These are phyloP conservation scores for Apophysomyces ossiformis DNA, from an alignment of 371 early-diverging fungal species.

Conservation along the genomic window DNA sequence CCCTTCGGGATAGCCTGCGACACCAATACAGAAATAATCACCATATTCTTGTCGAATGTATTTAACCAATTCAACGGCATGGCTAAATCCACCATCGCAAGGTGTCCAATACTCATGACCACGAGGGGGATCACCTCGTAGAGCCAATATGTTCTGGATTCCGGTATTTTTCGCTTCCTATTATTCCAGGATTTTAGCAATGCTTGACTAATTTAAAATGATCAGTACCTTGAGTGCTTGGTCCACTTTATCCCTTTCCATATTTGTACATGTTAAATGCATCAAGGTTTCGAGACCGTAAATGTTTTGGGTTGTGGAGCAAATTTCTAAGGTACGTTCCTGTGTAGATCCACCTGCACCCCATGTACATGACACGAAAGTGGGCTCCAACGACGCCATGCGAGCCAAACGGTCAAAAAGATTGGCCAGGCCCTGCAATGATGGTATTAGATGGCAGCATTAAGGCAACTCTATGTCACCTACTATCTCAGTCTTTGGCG, in stretches of 20 bases:
- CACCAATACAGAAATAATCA: slow-evolving; percentile 95
- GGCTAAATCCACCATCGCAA: slow-evolving; percentile 76
- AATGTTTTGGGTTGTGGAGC: slow-evolving; percentile 82
- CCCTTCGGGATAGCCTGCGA: slow-evolving; percentile 97
- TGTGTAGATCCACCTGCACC: slow-evolving; percentile 94
- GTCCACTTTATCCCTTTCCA: slow-evolving; percentile 87
- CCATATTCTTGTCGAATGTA: slow-evolving; percentile 87
- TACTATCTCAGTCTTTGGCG: slow-evolving; percentile 95
- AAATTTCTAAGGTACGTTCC: slow-evolving; percentile 83
- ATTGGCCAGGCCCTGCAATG: slow-evolving; percentile 78
- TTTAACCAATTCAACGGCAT: slow-evolving; percentile 91
- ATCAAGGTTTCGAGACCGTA: slow-evolving; percentile 90
- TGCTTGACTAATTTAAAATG: background rate
- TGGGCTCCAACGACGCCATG: slow-evolving; percentile 84
- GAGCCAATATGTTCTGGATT: slow-evolving; percentile 92
- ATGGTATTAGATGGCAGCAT: background rate
- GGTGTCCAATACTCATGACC: slow-evolving; percentile 85
- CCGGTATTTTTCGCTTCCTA: slow-evolving; percentile 85
- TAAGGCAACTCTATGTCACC: slow-evolving; percentile 8
- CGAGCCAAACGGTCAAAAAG: slow-evolving; percentile 91
- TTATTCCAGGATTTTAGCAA: background rate
- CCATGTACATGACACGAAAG: slow-evolving; percentile 96
- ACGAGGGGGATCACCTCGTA: slow-evolving; percentile 89
- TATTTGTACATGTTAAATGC: slow-evolving; percentile 98
- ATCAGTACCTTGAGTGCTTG: slow-evolving; percentile 67